Base-by-base conservation (phyloP, 2,329 filamentous ascomycete species). In the Fusarium luffae region DNA sequence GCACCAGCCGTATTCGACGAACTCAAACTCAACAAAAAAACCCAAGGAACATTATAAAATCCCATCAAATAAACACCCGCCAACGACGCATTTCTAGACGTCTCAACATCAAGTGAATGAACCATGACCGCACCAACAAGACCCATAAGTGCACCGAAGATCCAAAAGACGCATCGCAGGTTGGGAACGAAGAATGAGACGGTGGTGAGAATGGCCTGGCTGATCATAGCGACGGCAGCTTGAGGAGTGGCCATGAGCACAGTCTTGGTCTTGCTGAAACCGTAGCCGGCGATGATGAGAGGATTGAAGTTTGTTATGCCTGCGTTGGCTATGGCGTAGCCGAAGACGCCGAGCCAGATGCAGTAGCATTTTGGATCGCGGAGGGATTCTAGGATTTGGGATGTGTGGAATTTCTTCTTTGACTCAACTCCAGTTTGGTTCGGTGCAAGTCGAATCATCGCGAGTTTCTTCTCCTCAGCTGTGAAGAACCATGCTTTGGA, bases 241-340 rank as follows among this genome's bases (percentile, higher is more conserved):
- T 79, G 77, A 0, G 77, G 77, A 0, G 77, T 77, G 0, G 77
- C 75, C 74, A 79, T 76, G 0, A 79, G 54, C 1, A 76, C 75
- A 0, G 76, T 77, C 21, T 74, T 75, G 0, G 69, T 71, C 41
- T 71, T 67, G 7, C 65, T 74, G 49, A 77, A 79, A 0, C 78
- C 78, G n/a, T 76, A 79, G 66, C 88, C 88, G 63, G 90, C 89
- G 34, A 90, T 81, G 66, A 92, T 89, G 41, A 89, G 81, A 49
- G 87, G 80, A 69, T 83, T 83, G 71, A 89, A 83, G 73, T 89
- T 84, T 77, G 92, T 91, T 74, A 92, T 86, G 75, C 91, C 90
- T 55, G 89, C 88, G 65, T 92, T 89, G 49, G 90, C 89, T 23
- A 92, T 83, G 19, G 90, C 89, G 71, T 90, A 86, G 78, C 88